Conservation (phyloP, 2,329 filamentous ascomycete species). For the Purpureocillium takamizusanense region DNA sequence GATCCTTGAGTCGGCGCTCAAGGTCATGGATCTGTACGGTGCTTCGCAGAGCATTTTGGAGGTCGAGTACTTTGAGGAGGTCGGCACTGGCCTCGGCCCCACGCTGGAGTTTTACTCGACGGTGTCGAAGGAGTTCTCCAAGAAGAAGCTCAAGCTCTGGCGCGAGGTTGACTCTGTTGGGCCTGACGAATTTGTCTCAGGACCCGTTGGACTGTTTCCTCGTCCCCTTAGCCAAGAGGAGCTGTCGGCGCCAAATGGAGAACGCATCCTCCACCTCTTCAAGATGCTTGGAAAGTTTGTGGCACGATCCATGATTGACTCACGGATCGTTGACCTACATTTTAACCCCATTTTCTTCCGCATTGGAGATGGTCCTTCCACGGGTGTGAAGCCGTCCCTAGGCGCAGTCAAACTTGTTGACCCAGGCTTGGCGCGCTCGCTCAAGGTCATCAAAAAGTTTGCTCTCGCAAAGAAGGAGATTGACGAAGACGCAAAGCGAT, state of each 20-base stretch:
- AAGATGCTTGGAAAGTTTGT: constrained; percentile 95
- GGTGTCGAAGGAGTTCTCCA: constrained; percentile 93
- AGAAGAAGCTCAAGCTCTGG: constrained; percentile 96
- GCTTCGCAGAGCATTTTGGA: constrained; percentile 94
- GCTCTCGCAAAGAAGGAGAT: constrained; percentile 74
- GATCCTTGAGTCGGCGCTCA: constrained; percentile 91
- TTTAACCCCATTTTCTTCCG: constrained; percentile 98
- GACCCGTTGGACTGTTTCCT: constrained; percentile 79
- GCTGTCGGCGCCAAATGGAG: constrained; percentile 65
- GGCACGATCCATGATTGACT: constrained; percentile 95
- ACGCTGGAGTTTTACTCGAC: constrained; percentile 98
- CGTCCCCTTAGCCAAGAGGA: constrained; percentile 80
- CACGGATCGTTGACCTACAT: constrained; percentile 92
- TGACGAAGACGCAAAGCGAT: constrained; percentile 60
- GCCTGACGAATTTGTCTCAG: constrained; percentile 73
- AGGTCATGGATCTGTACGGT: constrained; percentile 98
- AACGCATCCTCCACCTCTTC: constrained; percentile 80
- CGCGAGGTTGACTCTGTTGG: constrained; percentile 74
- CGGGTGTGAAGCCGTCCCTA: constrained; percentile 67
- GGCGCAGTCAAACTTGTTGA: constrained; percentile 88
- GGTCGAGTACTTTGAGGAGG: constrained; percentile 98
- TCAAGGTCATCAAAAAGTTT: constrained; percentile 83
- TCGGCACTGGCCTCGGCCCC: constrained; percentile 89
- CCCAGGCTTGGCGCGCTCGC: constrained; percentile 71
- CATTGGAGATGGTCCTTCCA: constrained; percentile 60